Base-by-base conservation (phyloP, 352 stramenopile species). In the Phytopythium helicoides region DNA sequence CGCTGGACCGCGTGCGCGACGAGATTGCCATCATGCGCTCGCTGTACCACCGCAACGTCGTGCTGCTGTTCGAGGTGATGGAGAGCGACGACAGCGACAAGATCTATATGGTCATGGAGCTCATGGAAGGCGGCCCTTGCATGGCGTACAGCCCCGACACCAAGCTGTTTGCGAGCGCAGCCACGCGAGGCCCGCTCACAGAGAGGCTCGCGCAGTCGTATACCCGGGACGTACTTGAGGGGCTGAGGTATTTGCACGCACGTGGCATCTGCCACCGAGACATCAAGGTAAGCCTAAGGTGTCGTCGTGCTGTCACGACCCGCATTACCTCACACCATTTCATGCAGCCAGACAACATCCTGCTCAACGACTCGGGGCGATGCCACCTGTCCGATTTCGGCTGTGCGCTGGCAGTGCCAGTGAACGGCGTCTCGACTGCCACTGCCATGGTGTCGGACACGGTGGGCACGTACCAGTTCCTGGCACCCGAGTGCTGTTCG, bases 21-120 rank as follows among this genome's bases (percentile, higher is more conserved):
- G 89, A 97, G 64, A 89, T 97, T 28, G 54, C 73, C 19, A 91
- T 96, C 62, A 95, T 97, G 85, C 72, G 84, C 6, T 69, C 73
- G 23, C 70, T 97, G 22, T 96, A 94, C 42, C 89, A 97, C 66
- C 86, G 87, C 42, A 97, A 96, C 53, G 72, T 97, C 41, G 87
- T 95, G 49, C 60, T 96, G 53, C 72, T 97, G 19, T 96, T 96
- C 49, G 89, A 97, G 64, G 89, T 96, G 48, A 89, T 97, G 22
- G 85, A 96, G 54, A 73, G 75, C 40, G 75, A 88, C 4, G 47
- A 61, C 6, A 77, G 64, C 51, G 82, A 95, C 72, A 91, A 92
- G 42, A 71, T 93, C 54, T 94, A 90, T 60, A 57, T 96, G 54
- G 78, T 96, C 42, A 63, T 94, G 45, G 87, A 97, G 73, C 76